Conservation (phyloP, 2,329 filamentous ascomycete genomes). For the Cordyceps farinosa region DNA sequence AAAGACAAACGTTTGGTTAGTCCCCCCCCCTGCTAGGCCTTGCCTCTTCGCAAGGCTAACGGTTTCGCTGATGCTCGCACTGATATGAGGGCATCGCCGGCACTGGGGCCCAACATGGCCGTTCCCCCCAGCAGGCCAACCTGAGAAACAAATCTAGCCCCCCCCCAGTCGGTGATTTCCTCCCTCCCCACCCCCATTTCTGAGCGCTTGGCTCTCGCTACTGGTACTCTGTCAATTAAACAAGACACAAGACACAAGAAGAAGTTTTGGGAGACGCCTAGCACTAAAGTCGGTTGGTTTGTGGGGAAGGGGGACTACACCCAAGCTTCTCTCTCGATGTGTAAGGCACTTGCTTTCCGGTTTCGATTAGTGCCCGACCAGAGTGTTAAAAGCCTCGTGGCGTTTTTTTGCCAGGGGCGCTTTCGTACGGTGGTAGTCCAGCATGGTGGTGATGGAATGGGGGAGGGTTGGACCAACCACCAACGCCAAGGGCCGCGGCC, state of each 20-base stretch:
- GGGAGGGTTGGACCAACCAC: neutral
- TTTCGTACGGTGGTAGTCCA: neutral
- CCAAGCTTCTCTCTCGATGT: no score
- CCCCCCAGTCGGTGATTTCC: no score
- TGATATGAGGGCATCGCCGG: neutral
- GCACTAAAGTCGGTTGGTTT: neutral
- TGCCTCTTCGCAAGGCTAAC: neutral
- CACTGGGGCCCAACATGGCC: neutral
- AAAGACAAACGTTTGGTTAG: neutral
- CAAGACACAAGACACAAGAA: no score
- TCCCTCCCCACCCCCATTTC: no score
- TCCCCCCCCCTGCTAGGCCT: neutral
- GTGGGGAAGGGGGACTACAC: neutral
- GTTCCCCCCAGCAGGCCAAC: no score
- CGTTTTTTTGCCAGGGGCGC: neutral
- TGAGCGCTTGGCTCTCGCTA: neutral
- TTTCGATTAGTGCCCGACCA: no score
- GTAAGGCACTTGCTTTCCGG: no score
- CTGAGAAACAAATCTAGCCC: no score
- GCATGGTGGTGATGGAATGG: constrained; percentile 4
- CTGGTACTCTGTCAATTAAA: neutral
- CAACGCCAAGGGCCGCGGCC: neutral
- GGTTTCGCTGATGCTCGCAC: no score
- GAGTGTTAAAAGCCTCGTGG: neutral
- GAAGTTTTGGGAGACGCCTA: neutral